Percentiles rank a stretch among this genome's conserved stretches.
phyloP scores from a whole-genome alignment of 202 grass and related monocot species.

The Zoysia matrella region DNA sequence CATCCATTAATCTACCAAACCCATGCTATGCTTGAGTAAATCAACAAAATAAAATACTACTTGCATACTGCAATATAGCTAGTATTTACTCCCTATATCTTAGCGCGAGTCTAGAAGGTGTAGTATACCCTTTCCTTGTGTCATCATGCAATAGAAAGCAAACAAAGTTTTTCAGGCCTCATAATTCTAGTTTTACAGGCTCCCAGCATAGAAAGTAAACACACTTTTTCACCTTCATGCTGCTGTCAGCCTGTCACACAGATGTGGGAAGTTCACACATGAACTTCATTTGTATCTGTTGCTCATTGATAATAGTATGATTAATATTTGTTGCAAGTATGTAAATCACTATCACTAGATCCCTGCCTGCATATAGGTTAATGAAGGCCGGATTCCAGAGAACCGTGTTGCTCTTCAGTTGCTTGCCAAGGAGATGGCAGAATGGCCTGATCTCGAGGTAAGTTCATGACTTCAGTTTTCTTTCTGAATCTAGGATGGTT shows the following conservation, averaged over 20 bases:
- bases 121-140: slow-evolving; percentile 3
- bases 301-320: slow-evolving; percentile 9
- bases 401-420: slow-evolving; percentile 70
- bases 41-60: too few relatives aligned
- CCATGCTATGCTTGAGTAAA: neutral
- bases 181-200: neutral
- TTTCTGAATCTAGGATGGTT: neutral
- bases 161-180: neutral
- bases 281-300: neutral
- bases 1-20: neutral
- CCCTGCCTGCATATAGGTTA: slow-evolving; percentile 57
- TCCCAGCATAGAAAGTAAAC: neutral
- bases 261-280: neutral
- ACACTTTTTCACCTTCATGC: neutral
- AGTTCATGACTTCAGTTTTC: neutral
- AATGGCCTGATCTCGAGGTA: slow-evolving; percentile 94
- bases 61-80: too few relatives aligned
- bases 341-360: neutral
- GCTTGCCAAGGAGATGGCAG: slow-evolving; percentile 87
- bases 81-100: neutral
- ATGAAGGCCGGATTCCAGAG: slow-evolving; percentile 85
- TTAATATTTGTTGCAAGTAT: neutral
- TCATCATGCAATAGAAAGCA: neutral
- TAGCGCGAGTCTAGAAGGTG: neutral
- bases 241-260: neutral